Evolutionary conservation across 768 basidiomycete genomes (phyloP).

Genomic region (Termitomyces sp.): DNA sequence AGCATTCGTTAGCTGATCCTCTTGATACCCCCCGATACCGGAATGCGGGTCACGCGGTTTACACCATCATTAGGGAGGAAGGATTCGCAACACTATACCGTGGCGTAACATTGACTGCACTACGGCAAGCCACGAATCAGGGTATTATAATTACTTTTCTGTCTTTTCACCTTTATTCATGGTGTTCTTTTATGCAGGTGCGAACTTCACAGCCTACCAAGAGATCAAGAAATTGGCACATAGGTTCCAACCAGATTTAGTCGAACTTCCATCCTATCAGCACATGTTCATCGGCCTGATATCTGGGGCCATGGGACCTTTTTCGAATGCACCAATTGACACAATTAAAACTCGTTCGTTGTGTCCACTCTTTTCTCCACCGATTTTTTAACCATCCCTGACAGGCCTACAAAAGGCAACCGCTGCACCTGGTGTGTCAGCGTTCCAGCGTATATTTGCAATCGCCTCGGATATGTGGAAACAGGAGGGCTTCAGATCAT

Average conservation of each 20-base stretch:
- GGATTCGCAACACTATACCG: slow-evolving; percentile 82
- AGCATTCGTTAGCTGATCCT: slow-evolving; percentile 95
- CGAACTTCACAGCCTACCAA: slow-evolving; percentile 98
- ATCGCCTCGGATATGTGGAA: slow-evolving; percentile 94
- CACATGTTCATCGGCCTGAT: slow-evolving; percentile 93
- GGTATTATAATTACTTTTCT: slow-evolving; percentile 34
- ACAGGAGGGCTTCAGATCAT: slow-evolving; percentile 80
- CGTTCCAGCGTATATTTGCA: slow-evolving; percentile 69
- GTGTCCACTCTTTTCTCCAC: neutral
- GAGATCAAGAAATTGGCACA: slow-evolving; percentile 87
- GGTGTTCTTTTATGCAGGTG: slow-evolving; percentile 39
- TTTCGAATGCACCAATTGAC: slow-evolving; percentile 95
- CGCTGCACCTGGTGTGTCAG: slow-evolving; percentile 65
- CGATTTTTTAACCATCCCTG: neutral
- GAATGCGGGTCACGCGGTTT: slow-evolving; percentile 95
- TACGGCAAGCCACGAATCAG: slow-evolving; percentile 97
- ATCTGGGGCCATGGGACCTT: slow-evolving; percentile 97
- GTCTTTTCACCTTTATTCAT: neutral
- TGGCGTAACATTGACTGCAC: slow-evolving; percentile 88
- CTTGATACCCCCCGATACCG: slow-evolving; percentile 90
- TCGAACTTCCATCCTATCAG: slow-evolving; percentile 88
- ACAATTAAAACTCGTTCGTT: slow-evolving; percentile 89
- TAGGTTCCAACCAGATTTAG: slow-evolving; percentile 68
- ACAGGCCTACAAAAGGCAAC: slow-evolving; percentile 83
- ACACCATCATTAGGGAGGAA: slow-evolving; percentile 91